Evolutionary conservation across 139 green algal genomes (phyloP).

Genomic region (Penium margaritaceum): DNA sequence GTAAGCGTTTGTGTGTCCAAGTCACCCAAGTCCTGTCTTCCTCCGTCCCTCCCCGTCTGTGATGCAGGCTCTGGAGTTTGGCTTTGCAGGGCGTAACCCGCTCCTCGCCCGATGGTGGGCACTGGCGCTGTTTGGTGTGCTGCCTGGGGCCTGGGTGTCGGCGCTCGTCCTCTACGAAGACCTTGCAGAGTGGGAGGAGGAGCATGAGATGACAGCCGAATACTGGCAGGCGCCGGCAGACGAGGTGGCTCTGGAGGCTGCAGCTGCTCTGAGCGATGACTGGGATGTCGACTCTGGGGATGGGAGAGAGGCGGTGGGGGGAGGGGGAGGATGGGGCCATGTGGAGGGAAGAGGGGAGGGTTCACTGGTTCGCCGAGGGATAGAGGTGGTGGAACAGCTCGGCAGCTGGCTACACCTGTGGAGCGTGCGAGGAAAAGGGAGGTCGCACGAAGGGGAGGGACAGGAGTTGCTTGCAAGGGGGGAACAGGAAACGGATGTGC

Average conservation of each 20-base stretch:
- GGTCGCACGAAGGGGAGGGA: too few species aligned
- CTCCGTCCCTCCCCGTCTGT: too few species aligned
- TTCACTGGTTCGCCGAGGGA: too few species aligned
- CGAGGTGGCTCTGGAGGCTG: constrained; percentile 5
- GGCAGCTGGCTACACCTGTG: too few species aligned
- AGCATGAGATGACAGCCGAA: constrained; percentile 3
- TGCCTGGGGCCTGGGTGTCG: constrained; percentile 22
- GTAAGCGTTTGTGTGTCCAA: too few species aligned
- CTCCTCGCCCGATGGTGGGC: constrained; percentile 10
- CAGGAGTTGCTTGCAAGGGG: too few species aligned
- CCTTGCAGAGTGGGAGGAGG: constrained; percentile 26
- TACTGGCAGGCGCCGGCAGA: neutral
- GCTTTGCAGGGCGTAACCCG: constrained; percentile 25
- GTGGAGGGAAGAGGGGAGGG: too few species aligned
- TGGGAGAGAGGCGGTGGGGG: neutral
- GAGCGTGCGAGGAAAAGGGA: too few species aligned
- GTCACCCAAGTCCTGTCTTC: too few species aligned
- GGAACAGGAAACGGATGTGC: too few species aligned
- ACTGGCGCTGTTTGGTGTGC: constrained; percentile 13
- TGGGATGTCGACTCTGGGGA: neutral
- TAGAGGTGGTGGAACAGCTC: too few species aligned
- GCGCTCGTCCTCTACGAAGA: constrained; percentile 31
- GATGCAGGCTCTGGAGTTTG: constrained; percentile 24
- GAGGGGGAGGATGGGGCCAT: too few species aligned
- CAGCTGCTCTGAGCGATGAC: constrained; percentile 22